Percentiles rank a stretch among this genome's conserved stretches.
Evolutionary conservation across 73 alveolate genomes (phyloP).

Genomic region (Blepharisma stoltei): DNA sequence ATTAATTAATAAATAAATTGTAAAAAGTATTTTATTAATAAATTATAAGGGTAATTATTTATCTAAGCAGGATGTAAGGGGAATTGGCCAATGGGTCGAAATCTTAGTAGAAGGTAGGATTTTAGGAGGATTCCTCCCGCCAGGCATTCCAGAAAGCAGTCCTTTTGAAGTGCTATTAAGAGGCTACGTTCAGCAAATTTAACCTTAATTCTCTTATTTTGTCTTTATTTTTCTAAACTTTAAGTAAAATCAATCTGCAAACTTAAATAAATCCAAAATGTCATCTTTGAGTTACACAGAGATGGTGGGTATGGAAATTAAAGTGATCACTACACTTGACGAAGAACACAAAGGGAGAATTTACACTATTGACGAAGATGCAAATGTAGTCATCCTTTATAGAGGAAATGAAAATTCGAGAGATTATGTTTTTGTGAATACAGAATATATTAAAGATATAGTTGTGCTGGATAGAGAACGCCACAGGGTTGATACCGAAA

Average conservation of each 20-base stretch:
- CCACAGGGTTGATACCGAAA: neutral
- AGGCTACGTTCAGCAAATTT: slow-evolving; percentile 93
- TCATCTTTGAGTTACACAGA: no score
- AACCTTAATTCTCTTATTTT: neutral
- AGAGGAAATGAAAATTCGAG: slow-evolving; percentile 8
- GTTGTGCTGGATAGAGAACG: neutral
- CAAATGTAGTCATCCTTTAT: neutral
- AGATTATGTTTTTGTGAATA: slow-evolving; percentile 3
- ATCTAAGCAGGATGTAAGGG: no score
- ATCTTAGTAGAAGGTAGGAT: slow-evolving; percentile 83
- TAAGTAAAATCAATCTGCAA: no score
- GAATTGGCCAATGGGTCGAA: slow-evolving; percentile 96
- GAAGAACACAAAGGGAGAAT: slow-evolving; percentile 19
- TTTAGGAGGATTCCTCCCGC: slow-evolving; percentile 91
- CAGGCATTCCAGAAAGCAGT: slow-evolving; percentile 77
- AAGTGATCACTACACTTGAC: neutral
- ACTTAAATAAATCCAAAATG: no score
- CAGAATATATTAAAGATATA: neutral
- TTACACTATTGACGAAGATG: slow-evolving; percentile 13
- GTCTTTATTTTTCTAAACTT: no score
- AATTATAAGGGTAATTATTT: slow-evolving; percentile 54
- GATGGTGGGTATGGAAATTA: slow-evolving; percentile 12
- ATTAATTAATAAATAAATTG: no score
- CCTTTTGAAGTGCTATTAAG: slow-evolving; percentile 79
- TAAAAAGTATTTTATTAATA: neutral